Base-by-base conservation (phyloP, 805 yeast species). In the Candida boidinii region DNA sequence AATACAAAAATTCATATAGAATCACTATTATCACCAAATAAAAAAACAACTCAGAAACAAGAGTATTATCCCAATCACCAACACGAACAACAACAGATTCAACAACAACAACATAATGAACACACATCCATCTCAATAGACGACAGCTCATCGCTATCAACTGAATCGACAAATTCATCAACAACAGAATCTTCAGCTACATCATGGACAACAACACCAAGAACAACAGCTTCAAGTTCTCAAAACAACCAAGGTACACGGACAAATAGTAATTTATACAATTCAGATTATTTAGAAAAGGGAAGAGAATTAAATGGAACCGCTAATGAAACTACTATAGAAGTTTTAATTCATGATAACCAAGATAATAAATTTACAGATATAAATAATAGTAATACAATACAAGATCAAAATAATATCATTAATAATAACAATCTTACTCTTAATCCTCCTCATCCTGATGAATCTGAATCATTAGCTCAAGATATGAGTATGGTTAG, bases 401-500 rank as follows among this genome's bases (percentile, higher is more conserved):
- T 17, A 28, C 37, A 19, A 10, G 22, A n/a, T 5, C 12, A 23
- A 7, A 22, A 33, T 24, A 15, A 29, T 13, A 17, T 24, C 3
- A 22, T 18, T 16, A 17, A 28, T 12, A 23, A 34, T 5, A 26
- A 17, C n/a, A n/a, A n/a, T n/a, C n/a, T n/a, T n/a, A n/a, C n/a
- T n/a, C n/a, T n/a, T n/a, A n/a, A n/a, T n/a, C n/a, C n/a, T n/a
- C n/a, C n/a, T n/a, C n/a, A n/a, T n/a, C n/a, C n/a, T 14, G 34
- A 26, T 19, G 33, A 41, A 24, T 29, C 37, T 16, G 37, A 36
- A n/a, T 39, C 37, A 12, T 30, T 40, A 7, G 39, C 43, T 10
- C 43, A 43, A 2, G 46, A 44, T 27, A 19, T 46, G 13, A 49
- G 55, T 33, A 38, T 48, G 37, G 37, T 45, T 29, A 49, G 53